phyloP scores from a whole-genome alignment of 1,284 basidiomycete species.

The Heterobasidion parviporum region DNA sequence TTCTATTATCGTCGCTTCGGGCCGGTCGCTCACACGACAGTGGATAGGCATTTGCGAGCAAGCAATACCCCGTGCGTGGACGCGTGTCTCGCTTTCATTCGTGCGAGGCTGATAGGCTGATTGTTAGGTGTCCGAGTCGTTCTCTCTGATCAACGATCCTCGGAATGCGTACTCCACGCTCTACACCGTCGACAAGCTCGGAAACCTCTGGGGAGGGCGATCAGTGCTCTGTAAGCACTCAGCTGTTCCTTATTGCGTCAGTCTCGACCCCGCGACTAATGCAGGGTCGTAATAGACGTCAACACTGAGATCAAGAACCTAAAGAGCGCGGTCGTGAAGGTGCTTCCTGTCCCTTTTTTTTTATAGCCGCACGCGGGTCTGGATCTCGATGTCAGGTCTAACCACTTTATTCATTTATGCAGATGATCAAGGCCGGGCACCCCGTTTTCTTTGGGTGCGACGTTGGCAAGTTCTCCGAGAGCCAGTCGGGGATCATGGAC shows the following conservation, averaged over 20 bases:
- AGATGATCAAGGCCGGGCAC: slow-evolving; percentile 81
- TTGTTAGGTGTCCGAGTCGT: slow-evolving; percentile 53
- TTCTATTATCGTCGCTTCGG: not conserved
- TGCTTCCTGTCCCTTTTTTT: slow-evolving; percentile 13
- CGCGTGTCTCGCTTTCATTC: not conserved
- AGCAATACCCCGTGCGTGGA: slow-evolving; percentile 5
- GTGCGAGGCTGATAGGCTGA: not conserved
- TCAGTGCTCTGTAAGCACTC: slow-evolving; percentile 66
- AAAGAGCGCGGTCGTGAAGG: slow-evolving; percentile 75
- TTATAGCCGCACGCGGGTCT: not conserved
- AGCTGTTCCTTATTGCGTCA: not conserved
- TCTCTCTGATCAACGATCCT: slow-evolving; percentile 94
- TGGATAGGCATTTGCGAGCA: slow-evolving; percentile 11
- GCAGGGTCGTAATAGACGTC: slow-evolving; percentile 54
- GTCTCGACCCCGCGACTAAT: not conserved
- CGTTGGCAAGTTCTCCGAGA: slow-evolving; percentile 74
- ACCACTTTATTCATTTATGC: not conserved
- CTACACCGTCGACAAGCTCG: slow-evolving; percentile 91
- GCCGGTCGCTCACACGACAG: not conserved
- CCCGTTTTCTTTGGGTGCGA: slow-evolving; percentile 96
- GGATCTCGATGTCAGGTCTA: too few relatives aligned
- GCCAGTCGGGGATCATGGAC: slow-evolving; percentile 77
- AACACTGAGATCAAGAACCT: slow-evolving; percentile 81
- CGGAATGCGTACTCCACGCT: slow-evolving; percentile 76
- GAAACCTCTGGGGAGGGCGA: slow-evolving; percentile 85